Evolutionary conservation across 345 rosid genomes (phyloP).

Genomic region (Anastatica hierochuntica): DNA sequence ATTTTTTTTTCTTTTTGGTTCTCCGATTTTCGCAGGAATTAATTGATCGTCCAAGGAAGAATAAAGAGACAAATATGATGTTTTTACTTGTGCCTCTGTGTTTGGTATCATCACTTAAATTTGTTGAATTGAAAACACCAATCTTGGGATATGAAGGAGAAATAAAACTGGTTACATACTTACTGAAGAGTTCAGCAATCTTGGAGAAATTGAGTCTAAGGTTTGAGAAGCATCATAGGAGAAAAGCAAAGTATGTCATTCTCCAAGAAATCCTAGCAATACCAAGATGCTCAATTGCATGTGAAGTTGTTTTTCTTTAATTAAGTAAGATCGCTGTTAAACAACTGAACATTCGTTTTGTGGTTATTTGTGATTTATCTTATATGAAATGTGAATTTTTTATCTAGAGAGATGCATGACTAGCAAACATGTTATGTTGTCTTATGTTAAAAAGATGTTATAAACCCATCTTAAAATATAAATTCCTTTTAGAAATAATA

Average conservation of each 20-base stretch:
- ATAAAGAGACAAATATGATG: background rate
- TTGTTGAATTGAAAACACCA: background rate
- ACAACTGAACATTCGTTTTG: no score
- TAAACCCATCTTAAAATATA: no score
- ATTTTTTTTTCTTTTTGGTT: no score
- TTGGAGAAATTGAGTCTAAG: background rate
- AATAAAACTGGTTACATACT: background rate
- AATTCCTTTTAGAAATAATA: no score
- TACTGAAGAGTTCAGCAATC: background rate
- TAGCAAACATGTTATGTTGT: no score
- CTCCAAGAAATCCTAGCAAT: slow-evolving; percentile 39
- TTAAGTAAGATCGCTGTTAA: no score
- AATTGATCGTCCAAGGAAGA: no score
- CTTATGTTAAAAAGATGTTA: no score
- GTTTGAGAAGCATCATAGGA: background rate
- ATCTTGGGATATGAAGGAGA: background rate
- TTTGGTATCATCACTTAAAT: slow-evolving; percentile 7
- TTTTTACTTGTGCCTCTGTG: background rate
- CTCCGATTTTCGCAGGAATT: no score
- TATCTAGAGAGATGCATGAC: no score
- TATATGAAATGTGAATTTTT: no score
- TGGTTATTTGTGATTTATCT: no score
- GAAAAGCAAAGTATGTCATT: slow-evolving; percentile 54
- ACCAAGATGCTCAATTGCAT: background rate
- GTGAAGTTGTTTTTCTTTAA: background rate